These are phyloP conservation scores for Rosa multiflora DNA, from an alignment of 306 rosid species.

Conservation along the genomic window DNA sequence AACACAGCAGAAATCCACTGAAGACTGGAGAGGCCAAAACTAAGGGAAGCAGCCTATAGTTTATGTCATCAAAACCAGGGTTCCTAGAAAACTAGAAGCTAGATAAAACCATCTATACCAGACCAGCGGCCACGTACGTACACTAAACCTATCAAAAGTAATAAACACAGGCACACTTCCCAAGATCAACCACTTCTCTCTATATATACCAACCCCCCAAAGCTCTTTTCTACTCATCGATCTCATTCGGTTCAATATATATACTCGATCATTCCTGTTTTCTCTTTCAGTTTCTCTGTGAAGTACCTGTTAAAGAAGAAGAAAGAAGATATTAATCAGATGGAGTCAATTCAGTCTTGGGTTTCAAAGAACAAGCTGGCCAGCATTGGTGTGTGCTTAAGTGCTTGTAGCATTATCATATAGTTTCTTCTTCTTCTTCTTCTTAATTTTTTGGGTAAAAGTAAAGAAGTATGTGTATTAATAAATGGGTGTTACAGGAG, in stretches of 20 bases:
- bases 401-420: background rate
- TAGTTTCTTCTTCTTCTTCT: too few relatives aligned
- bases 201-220: constrained; percentile 37
- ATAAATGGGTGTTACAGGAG: constrained; percentile 36
- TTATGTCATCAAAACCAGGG: constrained; percentile 31
- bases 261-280: background rate
- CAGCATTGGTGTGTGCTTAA: constrained; percentile 53
- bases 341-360: constrained; percentile 79
- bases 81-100: constrained; percentile 18
- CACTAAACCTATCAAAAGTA: background rate
- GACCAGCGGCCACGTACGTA: constrained; percentile 43
- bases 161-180: constrained; percentile 10
- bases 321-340: constrained; percentile 11
- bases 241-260: background rate
- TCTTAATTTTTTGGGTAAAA: background rate
- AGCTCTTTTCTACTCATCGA: constrained; percentile 14
- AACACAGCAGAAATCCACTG: constrained; percentile 1
- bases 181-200: constrained; percentile 12
- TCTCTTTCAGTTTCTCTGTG: background rate
- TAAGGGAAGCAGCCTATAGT: constrained; percentile 42
- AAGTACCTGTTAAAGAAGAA: background rate
- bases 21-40: background rate
- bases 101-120: constrained; percentile 19
- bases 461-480: background rate
- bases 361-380: constrained; percentile 73